Evolutionary conservation across 345 rosid species (phyloP), one percentile per base, ranked within the genome.

Genomic region (Populus deltoides): DNA sequence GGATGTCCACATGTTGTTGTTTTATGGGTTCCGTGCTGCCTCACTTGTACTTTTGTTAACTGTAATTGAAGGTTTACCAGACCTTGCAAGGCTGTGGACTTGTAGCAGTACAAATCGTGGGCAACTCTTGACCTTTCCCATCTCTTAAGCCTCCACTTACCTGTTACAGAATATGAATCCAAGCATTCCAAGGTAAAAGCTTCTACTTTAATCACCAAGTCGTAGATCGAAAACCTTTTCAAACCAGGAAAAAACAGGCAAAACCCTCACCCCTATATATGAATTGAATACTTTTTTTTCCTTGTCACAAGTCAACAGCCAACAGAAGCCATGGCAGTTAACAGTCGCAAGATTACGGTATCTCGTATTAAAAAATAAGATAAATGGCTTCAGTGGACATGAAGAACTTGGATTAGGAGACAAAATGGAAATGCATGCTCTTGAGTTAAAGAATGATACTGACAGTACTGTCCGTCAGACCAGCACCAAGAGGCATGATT

Each of bases 401-500:
- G 24, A 8, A 27, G 7, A 12, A 70, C 0, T 39, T 66, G 11
- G 59, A 66, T 53, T 25, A 66, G 24, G 33, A 71, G 67, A 76
- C 45, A 13, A 61, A 70, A 11, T 25, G 1, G 2, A 47, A 25
- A 35, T 38, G 29, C 8, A 22, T 71, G 61, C 66, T 16, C 35
- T 18, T 53, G 31, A 16, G 70, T 12, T 7, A 53, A 66, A 74
- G 69, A 41, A 16, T 45, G 66, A 73, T 25, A 55, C 76, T 74
- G 74, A 74, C 66, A n/a, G n/a, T n/a, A 70, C 57, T 67, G 71
- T 43, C 70, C 36, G 18, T 51, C 77, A 36, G 76, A 74, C 27
- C 75, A 75, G 38, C 80, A 63, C 76, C 78, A 73, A 17, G 9
- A 45, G 68, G 73, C 81, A 43, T 75, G 68, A 74, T 69, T 72